phyloP scores from a whole-genome alignment of 176 grass and related monocot genomes.

The Dendrocalamus sinicus region DNA sequence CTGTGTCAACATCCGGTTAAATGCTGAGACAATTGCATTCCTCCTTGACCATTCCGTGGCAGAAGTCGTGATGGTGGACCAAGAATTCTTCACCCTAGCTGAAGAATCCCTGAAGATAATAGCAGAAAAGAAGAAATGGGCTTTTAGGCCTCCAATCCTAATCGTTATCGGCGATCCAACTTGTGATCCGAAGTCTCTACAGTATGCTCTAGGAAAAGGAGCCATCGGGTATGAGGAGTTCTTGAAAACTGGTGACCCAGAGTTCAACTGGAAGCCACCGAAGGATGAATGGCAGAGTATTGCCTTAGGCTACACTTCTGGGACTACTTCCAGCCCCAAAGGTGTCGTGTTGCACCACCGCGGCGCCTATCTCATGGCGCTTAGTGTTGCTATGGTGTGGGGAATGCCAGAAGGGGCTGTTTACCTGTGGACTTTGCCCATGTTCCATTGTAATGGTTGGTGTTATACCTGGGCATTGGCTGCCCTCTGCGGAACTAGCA shows the following conservation, averaged over 20 bases:
- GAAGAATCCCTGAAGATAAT: constrained; percentile 77
- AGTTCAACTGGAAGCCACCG: constrained; percentile 73
- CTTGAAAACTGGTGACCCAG: constrained; percentile 68
- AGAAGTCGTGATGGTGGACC: constrained; percentile 84
- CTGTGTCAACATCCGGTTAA: constrained; percentile 75
- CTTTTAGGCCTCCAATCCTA: constrained; percentile 63
- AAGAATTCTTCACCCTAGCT: constrained; percentile 82
- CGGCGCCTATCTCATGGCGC: constrained; percentile 87
- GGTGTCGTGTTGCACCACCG: constrained; percentile 87
- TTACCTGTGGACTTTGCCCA: constrained; percentile 93
- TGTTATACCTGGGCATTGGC: constrained; percentile 89
- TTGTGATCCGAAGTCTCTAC: constrained; percentile 56
- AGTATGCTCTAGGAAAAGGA: constrained; percentile 70
- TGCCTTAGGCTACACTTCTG: constrained; percentile 84
- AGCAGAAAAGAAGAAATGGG: constrained; percentile 59
- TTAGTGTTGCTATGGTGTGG: constrained; percentile 75
- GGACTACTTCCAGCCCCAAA: constrained; percentile 91
- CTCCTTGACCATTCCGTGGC: constrained; percentile 79
- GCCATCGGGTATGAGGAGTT: constrained; percentile 84
- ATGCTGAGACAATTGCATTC: constrained; percentile 75
- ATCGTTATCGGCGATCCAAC: constrained; percentile 69
- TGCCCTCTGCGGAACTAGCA: constrained; percentile 85
- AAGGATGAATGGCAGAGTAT: constrained; percentile 98
- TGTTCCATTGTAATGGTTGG: constrained; percentile 99
- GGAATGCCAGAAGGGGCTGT: constrained; percentile 72